phyloP scores from a whole-genome alignment of 148 eudicot genomes.

The Amaranthus cruentus region DNA sequence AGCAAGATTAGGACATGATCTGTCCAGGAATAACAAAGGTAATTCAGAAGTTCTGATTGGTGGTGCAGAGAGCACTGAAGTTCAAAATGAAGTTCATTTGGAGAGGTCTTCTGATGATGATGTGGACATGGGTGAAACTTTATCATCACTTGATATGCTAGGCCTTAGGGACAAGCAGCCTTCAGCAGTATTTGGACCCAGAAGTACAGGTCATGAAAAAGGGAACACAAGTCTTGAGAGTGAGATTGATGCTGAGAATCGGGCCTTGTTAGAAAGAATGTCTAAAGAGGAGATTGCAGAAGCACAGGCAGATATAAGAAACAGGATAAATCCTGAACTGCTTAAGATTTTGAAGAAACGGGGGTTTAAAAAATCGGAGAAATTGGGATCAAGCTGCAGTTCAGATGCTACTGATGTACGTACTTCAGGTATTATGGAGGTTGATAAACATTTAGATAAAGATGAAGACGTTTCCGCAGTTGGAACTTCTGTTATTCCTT shows the following conservation, averaged over 20 bases:
- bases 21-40: not conserved
- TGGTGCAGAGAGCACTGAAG: not conserved
- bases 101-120: constrained; percentile 11
- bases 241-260: constrained; percentile 88
- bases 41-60: not conserved
- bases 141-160: constrained; percentile 5
- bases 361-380: constrained; percentile 46
- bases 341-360: constrained; percentile 51
- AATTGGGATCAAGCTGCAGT: constrained; percentile 27
- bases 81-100: not conserved
- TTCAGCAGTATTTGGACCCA: constrained; percentile 11
- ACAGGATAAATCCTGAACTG: constrained; percentile 57
- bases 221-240: constrained; percentile 46
- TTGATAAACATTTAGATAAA: constrained; percentile 19
- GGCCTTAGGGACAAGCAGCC: constrained; percentile 17
- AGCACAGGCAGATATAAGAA: constrained; percentile 70
- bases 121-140: constrained; percentile 11
- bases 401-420: constrained; percentile 23
- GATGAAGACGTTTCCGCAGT: constrained; percentile 24
- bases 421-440: constrained; percentile 18
- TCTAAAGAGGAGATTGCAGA: constrained; percentile 84
- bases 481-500: constrained; percentile 23
- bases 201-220: constrained; percentile 17
- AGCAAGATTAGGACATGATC: constrained; percentile 2
- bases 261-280: constrained; percentile 56